phyloP scores from a whole-genome alignment of 176 grass and related monocot genomes.

The Oryza coarctata region DNA sequence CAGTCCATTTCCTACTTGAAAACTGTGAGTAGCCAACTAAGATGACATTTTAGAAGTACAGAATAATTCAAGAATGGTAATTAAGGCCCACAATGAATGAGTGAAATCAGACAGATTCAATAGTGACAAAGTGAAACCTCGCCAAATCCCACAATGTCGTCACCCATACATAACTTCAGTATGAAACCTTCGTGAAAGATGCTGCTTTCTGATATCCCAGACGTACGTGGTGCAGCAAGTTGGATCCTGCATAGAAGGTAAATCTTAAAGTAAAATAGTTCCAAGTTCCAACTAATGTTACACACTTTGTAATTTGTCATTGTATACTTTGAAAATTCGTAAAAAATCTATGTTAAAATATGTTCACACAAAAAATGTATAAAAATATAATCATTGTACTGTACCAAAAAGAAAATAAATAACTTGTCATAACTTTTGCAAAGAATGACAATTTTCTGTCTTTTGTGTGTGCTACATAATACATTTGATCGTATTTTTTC shows the following conservation, averaged over 20 bases:
- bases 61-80: background rate
- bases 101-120: background rate
- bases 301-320: background rate
- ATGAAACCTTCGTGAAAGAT: slow-evolving; percentile 75
- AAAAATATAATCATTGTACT: background rate
- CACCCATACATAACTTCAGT: slow-evolving; percentile 61
- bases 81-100: background rate
- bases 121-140: slow-evolving; percentile 73
- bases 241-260: slow-evolving; percentile 66
- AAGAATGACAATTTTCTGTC: background rate
- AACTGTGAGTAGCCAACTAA: background rate
- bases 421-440: background rate
- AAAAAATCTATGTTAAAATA: background rate
- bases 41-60: background rate
- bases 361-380: background rate
- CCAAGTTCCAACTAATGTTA: background rate
- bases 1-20: background rate
- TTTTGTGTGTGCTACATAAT: background rate
- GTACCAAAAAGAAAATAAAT: background rate
- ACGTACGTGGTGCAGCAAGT: slow-evolving; percentile 68
- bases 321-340: background rate
- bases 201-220: slow-evolving; percentile 48
- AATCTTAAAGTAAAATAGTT: slow-evolving; percentile 1
- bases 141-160: slow-evolving; percentile 63
- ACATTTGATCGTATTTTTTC: background rate